A percentile compares a stretch with the other conserved stretches of the same genome.
Evolutionary conservation across 1,139 yeast species (phyloP).

Genomic region (Yamadazyma conglobata): DNA sequence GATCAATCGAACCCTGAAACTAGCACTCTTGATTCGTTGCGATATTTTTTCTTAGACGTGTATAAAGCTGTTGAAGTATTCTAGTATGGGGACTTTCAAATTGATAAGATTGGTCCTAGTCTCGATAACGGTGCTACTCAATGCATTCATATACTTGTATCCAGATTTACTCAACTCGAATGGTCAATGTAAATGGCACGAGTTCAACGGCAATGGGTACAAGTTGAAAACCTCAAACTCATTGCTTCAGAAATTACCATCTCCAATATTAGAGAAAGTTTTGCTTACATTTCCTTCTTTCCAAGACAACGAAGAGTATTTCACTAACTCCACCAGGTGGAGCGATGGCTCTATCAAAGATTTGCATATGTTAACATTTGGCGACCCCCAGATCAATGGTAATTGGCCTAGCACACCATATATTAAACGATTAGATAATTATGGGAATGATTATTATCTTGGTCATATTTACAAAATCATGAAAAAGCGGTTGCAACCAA

Average conservation of each 20-base stretch:
- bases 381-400: constrained; percentile 97
- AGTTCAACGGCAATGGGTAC: constrained; percentile 15
- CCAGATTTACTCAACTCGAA: constrained; percentile 56
- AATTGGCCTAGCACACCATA: constrained; percentile 70
- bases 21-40: too few species aligned
- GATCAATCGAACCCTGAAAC: too few species aligned
- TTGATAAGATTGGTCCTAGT: constrained; percentile 5
- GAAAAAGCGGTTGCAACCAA: constrained; percentile 62
- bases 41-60: too few species aligned
- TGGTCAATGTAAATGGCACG: constrained; percentile 58
- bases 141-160: constrained; percentile 66
- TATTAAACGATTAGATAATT: constrained; percentile 73
- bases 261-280: constrained; percentile 21
- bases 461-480: constrained; percentile 76
- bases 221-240: constrained; percentile 14
- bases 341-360: constrained; percentile 30
- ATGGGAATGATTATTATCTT: constrained; percentile 82
- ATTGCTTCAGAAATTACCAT: constrained; percentile 22
- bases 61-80: too few species aligned
- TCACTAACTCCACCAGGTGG: constrained; percentile 10
- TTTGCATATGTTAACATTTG: constrained; percentile 72
- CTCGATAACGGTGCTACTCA: constrained; percentile 29
- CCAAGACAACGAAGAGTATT: constrained; percentile 13
- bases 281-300: constrained; percentile 30
- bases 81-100: constrained; percentile 3